Evolutionary conservation across 2,329 filamentous ascomycete species (phyloP).

Genomic region (Domatiomyces catenatus): DNA sequence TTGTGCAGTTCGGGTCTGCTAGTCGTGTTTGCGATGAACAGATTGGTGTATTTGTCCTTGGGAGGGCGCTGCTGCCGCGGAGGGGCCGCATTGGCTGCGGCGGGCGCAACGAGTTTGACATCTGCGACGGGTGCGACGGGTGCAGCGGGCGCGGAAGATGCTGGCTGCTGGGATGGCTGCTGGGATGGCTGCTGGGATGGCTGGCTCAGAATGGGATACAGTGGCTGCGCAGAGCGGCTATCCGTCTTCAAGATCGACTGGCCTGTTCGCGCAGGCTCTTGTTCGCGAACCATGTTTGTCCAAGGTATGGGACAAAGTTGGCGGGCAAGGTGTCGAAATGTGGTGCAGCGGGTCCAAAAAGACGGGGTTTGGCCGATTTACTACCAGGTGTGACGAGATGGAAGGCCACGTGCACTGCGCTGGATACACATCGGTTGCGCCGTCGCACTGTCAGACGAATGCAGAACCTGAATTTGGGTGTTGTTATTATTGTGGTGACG

Average conservation of each 20-base stretch:
- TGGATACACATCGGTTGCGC: neutral
- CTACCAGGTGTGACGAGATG: too few species aligned
- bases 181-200: conserved; percentile 34
- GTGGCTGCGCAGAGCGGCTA: conserved; percentile 24
- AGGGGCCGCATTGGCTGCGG: conserved; percentile 19
- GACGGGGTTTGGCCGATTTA: too few species aligned
- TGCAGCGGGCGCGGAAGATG: conserved; percentile 31
- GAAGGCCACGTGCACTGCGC: neutral
- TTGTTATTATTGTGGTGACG: neutral
- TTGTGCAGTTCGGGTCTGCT: conserved; percentile 13
- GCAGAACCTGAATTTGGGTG: neutral
- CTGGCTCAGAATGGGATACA: conserved; percentile 35
- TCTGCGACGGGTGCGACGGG: too few species aligned
- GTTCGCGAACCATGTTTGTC: conserved; percentile 40
- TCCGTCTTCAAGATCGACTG: conserved; percentile 18
- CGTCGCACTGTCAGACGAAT: neutral
- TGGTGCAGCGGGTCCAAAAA: too few species aligned
- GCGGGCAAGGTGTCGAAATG: too few species aligned
- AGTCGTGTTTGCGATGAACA: conserved; percentile 12
- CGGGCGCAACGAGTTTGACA: too few species aligned
- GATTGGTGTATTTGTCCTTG: conserved; percentile 13
- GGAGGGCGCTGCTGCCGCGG: neutral
- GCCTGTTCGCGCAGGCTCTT: conserved; percentile 28
- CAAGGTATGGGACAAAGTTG: too few species aligned
- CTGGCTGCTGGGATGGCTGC: conserved; percentile 37